These are phyloP conservation scores for Puccinia horiana DNA, from an alignment of 1,284 basidiomycete genomes.

Conservation along the genomic window DNA sequence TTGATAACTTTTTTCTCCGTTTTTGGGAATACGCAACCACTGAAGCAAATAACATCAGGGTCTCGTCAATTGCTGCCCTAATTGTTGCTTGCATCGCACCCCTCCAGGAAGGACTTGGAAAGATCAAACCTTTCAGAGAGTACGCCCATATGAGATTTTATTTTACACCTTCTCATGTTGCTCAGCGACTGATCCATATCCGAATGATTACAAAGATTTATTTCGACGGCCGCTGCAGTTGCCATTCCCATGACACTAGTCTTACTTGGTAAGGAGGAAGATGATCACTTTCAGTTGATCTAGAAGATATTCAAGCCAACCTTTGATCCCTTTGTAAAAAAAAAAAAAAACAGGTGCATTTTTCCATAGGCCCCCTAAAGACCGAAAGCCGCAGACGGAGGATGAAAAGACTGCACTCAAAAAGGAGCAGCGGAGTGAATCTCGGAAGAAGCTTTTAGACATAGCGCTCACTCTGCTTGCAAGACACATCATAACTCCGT, in stretches of 20 bases:
- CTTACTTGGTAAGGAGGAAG: constrained; percentile 57
- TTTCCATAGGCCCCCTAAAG: constrained; percentile 9
- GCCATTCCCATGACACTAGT: constrained; percentile 61
- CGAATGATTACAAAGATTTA: constrained; percentile 54
- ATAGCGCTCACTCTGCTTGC: constrained; percentile 42
- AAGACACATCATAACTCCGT: constrained; percentile 32
- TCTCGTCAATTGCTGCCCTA: constrained; percentile 59
- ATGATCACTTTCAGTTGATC: constrained; percentile 53
- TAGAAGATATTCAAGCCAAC: neutral
- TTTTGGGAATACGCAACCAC: constrained; percentile 45
- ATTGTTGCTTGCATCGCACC: constrained; percentile 60
- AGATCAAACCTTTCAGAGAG: constrained; percentile 58
- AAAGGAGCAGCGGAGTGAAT: constrained; percentile 52
- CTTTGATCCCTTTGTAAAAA: neutral
- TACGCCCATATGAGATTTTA: too few relatives aligned
- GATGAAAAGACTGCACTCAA: neutral
- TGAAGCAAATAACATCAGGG: constrained; percentile 59
- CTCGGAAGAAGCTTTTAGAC: constrained; percentile 12
- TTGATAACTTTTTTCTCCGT: neutral
- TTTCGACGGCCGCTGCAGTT: constrained; percentile 59
- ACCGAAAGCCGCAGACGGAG: neutral
- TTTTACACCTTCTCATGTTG: neutral
- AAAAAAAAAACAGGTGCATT: constrained; percentile 37
- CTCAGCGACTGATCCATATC: neutral
- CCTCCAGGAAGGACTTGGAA: constrained; percentile 58